Percentiles rank a stretch among this genome's conserved stretches.
These are phyloP conservation scores for Chaetomium olivaceum DNA, from an alignment of 2,329 filamentous ascomycete species.

Conservation along the genomic window DNA sequence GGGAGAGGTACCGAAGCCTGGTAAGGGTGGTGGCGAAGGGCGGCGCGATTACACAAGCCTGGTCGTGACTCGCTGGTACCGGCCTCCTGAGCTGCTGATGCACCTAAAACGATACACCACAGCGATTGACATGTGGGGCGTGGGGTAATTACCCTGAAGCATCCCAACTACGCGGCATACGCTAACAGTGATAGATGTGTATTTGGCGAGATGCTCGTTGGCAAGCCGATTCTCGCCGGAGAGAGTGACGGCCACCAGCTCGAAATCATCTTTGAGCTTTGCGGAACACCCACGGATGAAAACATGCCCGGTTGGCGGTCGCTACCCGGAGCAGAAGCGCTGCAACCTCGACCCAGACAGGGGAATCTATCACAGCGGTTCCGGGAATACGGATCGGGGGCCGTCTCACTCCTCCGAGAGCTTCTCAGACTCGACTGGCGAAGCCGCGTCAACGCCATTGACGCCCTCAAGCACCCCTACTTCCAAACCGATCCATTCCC, in stretches of 20 bases:
- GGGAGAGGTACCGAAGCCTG: conserved; percentile 73
- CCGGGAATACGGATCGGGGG: conserved; percentile 70
- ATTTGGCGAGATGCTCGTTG: conserved; percentile 95
- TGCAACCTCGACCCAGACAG: conserved; percentile 62
- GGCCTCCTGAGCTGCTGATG: conserved; percentile 87
- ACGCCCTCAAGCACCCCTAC: conserved; percentile 89
- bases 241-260: conserved; percentile 88
- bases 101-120: conserved; percentile 91
- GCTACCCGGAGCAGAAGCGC: conserved; percentile 76
- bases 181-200: conserved; percentile 66
- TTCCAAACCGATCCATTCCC: conserved; percentile 80
- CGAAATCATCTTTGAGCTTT: conserved; percentile 89
- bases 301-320: conserved; percentile 89
- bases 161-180: not conserved
- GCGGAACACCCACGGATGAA: conserved; percentile 84
- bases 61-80: conserved; percentile 96
- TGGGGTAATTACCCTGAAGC: conserved; percentile 65
- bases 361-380: conserved; percentile 74
- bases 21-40: conserved; percentile 79
- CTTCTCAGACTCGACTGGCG: conserved; percentile 88
- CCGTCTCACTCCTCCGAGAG: conserved; percentile 77
- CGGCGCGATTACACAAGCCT: conserved; percentile 91
- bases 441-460: conserved; percentile 85
- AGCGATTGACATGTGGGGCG: conserved; percentile 97
- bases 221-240: conserved; percentile 88